phyloP scores from a whole-genome alignment of 1,284 basidiomycete genomes.

The Sphagnurus paluster region DNA sequence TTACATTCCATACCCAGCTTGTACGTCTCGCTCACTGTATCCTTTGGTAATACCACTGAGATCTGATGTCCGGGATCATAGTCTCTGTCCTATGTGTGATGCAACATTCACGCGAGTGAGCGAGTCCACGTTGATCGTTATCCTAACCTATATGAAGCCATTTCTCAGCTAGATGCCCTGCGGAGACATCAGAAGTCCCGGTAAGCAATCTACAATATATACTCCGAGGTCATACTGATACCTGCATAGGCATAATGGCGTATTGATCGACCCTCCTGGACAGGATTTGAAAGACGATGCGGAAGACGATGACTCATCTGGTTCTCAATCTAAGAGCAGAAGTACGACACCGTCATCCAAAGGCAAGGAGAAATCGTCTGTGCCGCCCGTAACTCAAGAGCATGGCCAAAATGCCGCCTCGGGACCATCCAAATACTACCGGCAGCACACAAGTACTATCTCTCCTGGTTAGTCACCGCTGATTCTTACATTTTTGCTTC shows the following conservation, averaged over 20 bases:
- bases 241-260: constrained; percentile 58
- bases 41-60: constrained; percentile 11
- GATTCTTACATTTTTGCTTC: constrained; percentile 12
- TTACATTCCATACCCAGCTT: constrained; percentile 68
- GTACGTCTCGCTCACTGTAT: constrained; percentile 51
- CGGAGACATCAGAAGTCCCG: constrained; percentile 67
- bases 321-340: constrained; percentile 50
- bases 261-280: constrained; percentile 57
- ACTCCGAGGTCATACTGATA: constrained; percentile 6
- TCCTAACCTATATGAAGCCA: constrained; percentile 9
- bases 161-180: constrained; percentile 54
- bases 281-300: constrained; percentile 23
- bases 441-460: constrained; percentile 49
- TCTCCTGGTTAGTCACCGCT: constrained; percentile 13
- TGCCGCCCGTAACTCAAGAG: constrained; percentile 24
- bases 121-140: constrained; percentile 15
- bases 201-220: constrained; percentile 33
- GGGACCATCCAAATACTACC: constrained; percentile 59
- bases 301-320: constrained; percentile 36
- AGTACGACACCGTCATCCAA: constrained; percentile 49
- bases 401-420: constrained; percentile 29
- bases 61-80: constrained; percentile 26
- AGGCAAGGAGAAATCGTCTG: constrained; percentile 36
- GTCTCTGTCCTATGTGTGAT: constrained; percentile 74
- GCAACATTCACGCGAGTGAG: constrained; percentile 74